Conservation (phyloP, 805 yeast species). For the Metahyphopichia silvanorum region DNA sequence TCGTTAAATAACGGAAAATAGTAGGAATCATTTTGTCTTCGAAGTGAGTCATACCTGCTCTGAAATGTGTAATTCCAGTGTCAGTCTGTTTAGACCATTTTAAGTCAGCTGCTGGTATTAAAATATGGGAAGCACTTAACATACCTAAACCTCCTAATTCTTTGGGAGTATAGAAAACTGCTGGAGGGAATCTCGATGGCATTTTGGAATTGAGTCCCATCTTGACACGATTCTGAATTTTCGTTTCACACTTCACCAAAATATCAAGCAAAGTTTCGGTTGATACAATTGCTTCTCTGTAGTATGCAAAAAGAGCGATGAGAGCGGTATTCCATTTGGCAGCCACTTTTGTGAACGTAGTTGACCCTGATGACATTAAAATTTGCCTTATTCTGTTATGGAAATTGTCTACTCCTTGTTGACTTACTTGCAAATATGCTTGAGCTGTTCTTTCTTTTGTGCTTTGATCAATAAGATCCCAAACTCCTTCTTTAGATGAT, state of each 20-base stretch:
- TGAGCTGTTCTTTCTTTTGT: constrained; percentile 86
- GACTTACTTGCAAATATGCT: constrained; percentile 81
- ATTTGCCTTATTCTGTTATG: constrained; percentile 83
- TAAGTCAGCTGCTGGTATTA: constrained; percentile 90
- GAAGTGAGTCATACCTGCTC: constrained; percentile 86
- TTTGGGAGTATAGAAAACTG: constrained; percentile 95
- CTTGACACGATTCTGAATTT: constrained; percentile 90
- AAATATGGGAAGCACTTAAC: constrained; percentile 94
- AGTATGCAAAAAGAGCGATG: constrained; percentile 81
- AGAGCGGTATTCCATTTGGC: constrained; percentile 95
- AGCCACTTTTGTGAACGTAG: constrained; percentile 91
- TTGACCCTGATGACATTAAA: constrained; percentile 91
- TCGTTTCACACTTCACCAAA: constrained; percentile 87
- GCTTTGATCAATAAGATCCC: constrained; percentile 74
- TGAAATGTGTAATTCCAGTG: constrained; percentile 89
- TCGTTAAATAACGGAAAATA: constrained; percentile 82
- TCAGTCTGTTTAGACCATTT: constrained; percentile 92
- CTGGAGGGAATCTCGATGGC: constrained; percentile 99
- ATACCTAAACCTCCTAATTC: constrained; percentile 97
- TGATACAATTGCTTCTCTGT: constrained; percentile 86
- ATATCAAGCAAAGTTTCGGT: constrained; percentile 76
- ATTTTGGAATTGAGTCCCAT: constrained; percentile 94
- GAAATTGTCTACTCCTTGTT: constrained; percentile 71
- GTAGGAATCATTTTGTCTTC: constrained; percentile 88
- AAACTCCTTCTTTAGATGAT: constrained; percentile 75